Base-by-base conservation (phyloP, 31 red algal genomes). In the Bonnemaisonia californica region DNA sequence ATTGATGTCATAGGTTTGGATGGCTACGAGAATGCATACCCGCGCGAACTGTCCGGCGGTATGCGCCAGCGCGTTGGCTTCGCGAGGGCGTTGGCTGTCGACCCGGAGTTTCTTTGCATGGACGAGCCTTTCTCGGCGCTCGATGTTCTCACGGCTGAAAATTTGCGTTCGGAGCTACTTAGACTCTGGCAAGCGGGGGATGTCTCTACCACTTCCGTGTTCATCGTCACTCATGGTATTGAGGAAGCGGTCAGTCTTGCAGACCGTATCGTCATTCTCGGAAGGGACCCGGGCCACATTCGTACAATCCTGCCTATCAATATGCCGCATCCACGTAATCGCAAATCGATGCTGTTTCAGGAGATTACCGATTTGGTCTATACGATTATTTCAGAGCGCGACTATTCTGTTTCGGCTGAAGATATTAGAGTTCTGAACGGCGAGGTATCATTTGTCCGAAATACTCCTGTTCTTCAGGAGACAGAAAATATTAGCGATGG, bases 11-110 rank as follows among this genome's bases (percentile, higher is more conserved):
- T 98, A 57, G 96, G 96, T 21, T 79, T 98, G 54, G 96, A 98
- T 66, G 96, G 96, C 18, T 98, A 98, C 75, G 93, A 95, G 76
- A 94, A 95, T 55, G 96, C 96, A 18, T 98, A 90, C 80, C 96
- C 96, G 1, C 69, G 86, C 23, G 96, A 98, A 79, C 69, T 98
- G 47, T 93, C 89, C 18, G 91, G 96, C 26, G 96, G 96, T 28
- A 95, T 95, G 89, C 76, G 96, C 16, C 96, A 98, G 72, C 96
- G 96, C 21, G 96, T 95, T 8, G 96, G 96, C n/a, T 98, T 98
- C 85, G 96, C 96, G 19, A 82, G 96, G 29, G 96, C 96, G 24
- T 83, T 98, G 39, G 96, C 87, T 4, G 88, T 92, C 26, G 87
- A 98, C 54, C 96, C 96, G 4, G 88, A 91, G 81, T 69, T 98